Evolutionary conservation across 2,329 filamentous ascomycete genomes (phyloP), one percentile per base, ranked within the genome.

Genomic region (Chrysosporium queenslandicum): DNA sequence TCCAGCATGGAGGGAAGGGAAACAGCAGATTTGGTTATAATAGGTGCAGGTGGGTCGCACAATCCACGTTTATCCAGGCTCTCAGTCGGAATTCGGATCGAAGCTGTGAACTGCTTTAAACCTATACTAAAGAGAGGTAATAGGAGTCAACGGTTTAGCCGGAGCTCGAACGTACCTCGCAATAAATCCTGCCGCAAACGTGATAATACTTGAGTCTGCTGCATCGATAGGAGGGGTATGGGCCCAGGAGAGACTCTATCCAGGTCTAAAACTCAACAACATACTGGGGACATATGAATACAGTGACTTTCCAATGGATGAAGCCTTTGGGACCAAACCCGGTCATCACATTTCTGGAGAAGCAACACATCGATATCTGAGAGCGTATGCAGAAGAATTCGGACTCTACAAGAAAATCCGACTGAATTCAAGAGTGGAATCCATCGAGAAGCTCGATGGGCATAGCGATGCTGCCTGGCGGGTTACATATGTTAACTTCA

Each of bases 231-330:
- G 86, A 1, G 86, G 86, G 3, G 80, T 81, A 14, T 90, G 85
- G 86, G 77, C 81, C 7, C 71, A 79, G 52, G 71, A 83, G 34
- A 76, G 84, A 1, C 67, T 87, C 0, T 74, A 89, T 63, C 78
- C 81, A 0, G 81, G 79, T 1, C 74, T 91, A 46, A 85, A 81
- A 60, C 82, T 79, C 50, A 90, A 91, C 66, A 89, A 89, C 61
- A 76, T 87, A 63, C 65, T 83, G 9, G 85, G 85, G 2, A 84
- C 80, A 0, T 87, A 83, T 58, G 83, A 90, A 64, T 88, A 79
- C 60, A 79, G 80, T 0, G 86, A 87, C 59, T 87, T 86, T 55
- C 83, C 84, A 16, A 84, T 90, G 80, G 72, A 76, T 53, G 66
- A 70, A 6, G 73, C 68, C 0, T 82, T 77, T 58, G 71, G 68